Conservation (phyloP, 2,329 filamentous ascomycete species). For the Curvularia eragrostidis region DNA sequence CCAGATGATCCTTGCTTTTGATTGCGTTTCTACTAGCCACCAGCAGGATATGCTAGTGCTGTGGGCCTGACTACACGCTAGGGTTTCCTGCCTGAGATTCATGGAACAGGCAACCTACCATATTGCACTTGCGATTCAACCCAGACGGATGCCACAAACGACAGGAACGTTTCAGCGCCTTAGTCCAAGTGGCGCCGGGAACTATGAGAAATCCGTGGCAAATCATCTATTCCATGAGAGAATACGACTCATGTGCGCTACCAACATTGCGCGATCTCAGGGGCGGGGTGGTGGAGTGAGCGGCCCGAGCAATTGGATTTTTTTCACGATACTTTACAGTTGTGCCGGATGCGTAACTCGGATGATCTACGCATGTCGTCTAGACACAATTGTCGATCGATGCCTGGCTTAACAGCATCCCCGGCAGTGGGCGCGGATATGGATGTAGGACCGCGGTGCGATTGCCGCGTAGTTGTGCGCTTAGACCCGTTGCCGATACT, state of each 20-base stretch:
- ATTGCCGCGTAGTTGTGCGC: slow-evolving; percentile 3
- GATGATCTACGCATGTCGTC: background rate
- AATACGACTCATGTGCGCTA: background rate
- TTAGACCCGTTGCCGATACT: slow-evolving; percentile 4
- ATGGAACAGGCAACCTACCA: slow-evolving; percentile 6
- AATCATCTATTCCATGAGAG: background rate
- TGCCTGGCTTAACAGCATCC: background rate
- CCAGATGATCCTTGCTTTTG: background rate
- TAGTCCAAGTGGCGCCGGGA: background rate
- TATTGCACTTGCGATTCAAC: slow-evolving; percentile 7
- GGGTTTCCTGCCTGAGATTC: background rate
- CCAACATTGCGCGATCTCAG: background rate
- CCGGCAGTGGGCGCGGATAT: background rate
- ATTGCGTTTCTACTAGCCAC: background rate
- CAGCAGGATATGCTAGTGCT: background rate
- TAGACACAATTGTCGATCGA: background rate
- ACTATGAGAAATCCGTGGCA: background rate
- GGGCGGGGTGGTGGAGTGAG: background rate
- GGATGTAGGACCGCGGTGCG: background rate
- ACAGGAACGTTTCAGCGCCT: background rate
- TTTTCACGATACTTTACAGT: background rate
- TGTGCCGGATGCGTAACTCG: background rate
- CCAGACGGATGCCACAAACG: background rate
- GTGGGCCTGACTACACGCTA: slow-evolving; percentile 10
- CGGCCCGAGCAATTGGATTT: background rate